These are phyloP conservation scores for Codiaeum variegatum DNA, from an alignment of 441 rosid genomes.

Conservation along the genomic window DNA sequence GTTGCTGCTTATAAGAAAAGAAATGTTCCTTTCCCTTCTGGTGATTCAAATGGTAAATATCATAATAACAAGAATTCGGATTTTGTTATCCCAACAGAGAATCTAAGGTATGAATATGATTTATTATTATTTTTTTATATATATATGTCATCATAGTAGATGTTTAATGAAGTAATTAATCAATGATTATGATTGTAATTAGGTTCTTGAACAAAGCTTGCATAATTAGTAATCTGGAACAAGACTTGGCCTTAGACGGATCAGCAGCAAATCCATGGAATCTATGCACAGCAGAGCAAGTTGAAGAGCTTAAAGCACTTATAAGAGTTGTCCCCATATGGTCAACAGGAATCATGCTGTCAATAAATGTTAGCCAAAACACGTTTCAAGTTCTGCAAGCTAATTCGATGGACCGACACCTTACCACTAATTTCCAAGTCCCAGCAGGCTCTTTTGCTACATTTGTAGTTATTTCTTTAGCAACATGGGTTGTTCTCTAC, in stretches of 20 bases:
- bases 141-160: not conserved
- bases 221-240: slow-evolving; percentile 49
- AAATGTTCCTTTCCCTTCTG: slow-evolving; percentile 44
- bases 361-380: slow-evolving; percentile 63
- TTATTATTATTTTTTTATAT: not conserved
- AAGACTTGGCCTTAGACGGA: slow-evolving; percentile 59
- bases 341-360: slow-evolving; percentile 76
- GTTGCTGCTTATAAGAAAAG: slow-evolving; percentile 65
- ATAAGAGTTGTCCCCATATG: slow-evolving; percentile 77
- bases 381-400: slow-evolving; percentile 75
- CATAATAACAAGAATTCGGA: slow-evolving; percentile 43
- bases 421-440: slow-evolving; percentile 56
- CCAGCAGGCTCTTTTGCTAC: slow-evolving; percentile 74
- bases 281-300: slow-evolving; percentile 82
- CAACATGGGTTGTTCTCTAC: slow-evolving; percentile 59
- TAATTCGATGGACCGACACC: slow-evolving; percentile 63
- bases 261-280: slow-evolving; percentile 58
- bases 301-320: slow-evolving; percentile 81
- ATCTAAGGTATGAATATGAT: slow-evolving; percentile 43
- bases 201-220: slow-evolving; percentile 92
- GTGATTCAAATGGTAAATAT: slow-evolving; percentile 36
- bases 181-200: not conserved
- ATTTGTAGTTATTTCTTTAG: slow-evolving; percentile 53
- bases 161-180: not conserved
- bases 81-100: slow-evolving; percentile 43